Evolutionary conservation across 2,329 filamentous ascomycete species (phyloP).

Genomic region (Fusarium concolor): DNA sequence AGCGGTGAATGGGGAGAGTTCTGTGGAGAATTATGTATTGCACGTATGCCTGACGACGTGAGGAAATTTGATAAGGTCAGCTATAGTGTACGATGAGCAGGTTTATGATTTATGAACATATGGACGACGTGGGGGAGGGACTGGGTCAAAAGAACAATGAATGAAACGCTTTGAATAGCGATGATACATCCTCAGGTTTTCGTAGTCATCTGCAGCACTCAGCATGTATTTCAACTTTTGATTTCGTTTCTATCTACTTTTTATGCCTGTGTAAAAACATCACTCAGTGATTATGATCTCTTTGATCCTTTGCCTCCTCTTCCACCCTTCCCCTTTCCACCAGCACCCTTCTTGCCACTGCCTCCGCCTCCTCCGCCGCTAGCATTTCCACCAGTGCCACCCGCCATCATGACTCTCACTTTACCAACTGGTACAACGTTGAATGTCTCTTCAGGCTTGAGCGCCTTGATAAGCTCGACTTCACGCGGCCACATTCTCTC

Average conservation of each 20-base stretch:
- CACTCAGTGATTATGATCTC: conserved; percentile 45
- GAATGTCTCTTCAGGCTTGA: conserved; percentile 85
- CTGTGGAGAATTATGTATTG: conserved; percentile 76
- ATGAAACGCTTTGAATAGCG: conserved; percentile 16
- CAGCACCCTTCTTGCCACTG: conserved; percentile 53
- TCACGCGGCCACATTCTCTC: conserved; percentile 89
- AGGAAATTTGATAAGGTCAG: conserved; percentile 60
- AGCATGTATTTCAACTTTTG: conserved; percentile 17
- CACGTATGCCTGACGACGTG: conserved; percentile 69
- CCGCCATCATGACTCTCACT: conserved; percentile 79
- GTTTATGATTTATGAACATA: conserved; percentile 19
- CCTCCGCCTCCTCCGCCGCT: conserved; percentile 57
- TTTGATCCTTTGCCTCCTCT: conserved; percentile 59
- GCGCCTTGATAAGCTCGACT: conserved; percentile 82
- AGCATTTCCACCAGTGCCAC: conserved; percentile 53
- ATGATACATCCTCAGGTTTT: conserved; percentile 13
- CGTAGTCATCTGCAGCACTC: conserved; percentile 19
- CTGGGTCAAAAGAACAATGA: conserved; percentile 2
- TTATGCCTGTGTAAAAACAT: background rate
- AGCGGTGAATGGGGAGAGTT: conserved; percentile 82
- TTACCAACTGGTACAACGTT: conserved; percentile 85
- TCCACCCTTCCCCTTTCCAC: conserved; percentile 51
- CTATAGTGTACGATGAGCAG: conserved; percentile 25
- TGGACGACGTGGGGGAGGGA: conserved; percentile 5
- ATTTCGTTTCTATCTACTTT: background rate